Evolutionary conservation across 768 basidiomycete genomes (phyloP).

Genomic region (Mycena leptocephala): DNA sequence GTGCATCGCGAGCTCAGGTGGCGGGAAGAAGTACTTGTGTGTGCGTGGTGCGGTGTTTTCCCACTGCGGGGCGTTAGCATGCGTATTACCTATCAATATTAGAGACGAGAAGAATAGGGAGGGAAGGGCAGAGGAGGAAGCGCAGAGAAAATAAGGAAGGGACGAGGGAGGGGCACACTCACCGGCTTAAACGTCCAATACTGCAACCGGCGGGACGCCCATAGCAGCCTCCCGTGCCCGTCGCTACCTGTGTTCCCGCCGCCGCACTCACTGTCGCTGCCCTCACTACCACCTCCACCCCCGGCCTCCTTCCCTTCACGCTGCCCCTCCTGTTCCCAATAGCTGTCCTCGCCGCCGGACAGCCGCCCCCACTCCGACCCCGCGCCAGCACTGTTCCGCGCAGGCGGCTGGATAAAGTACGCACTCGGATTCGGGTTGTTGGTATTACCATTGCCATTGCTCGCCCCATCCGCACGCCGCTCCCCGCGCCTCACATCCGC

Average conservation of each 20-base stretch:
- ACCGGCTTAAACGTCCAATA: conserved; percentile 43
- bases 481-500: conserved; percentile 46
- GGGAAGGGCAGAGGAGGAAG: not conserved
- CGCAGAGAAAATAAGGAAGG: not conserved
- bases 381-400: not conserved
- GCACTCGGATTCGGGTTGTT: not conserved
- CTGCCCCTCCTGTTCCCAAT: not conserved
- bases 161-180: conserved; percentile 25
- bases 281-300: conserved; percentile 50
- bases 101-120: not conserved
- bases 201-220: conserved; percentile 28
- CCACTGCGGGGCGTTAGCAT: not conserved
- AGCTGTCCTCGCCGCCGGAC: not conserved
- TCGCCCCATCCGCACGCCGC: not conserved
- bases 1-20: conserved; percentile 61
- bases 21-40: conserved; percentile 61
- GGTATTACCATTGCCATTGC: not conserved
- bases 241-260: conserved; percentile 52
- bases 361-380: not conserved
- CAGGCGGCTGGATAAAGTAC: not conserved
- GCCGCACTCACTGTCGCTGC: not conserved
- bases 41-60: not conserved
- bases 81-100: not conserved
- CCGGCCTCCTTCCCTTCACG: not conserved
- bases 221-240: not conserved